Evolutionary conservation across 2,329 filamentous ascomycete species (phyloP).

Genomic region (Arthrinium phaeospermum): DNA sequence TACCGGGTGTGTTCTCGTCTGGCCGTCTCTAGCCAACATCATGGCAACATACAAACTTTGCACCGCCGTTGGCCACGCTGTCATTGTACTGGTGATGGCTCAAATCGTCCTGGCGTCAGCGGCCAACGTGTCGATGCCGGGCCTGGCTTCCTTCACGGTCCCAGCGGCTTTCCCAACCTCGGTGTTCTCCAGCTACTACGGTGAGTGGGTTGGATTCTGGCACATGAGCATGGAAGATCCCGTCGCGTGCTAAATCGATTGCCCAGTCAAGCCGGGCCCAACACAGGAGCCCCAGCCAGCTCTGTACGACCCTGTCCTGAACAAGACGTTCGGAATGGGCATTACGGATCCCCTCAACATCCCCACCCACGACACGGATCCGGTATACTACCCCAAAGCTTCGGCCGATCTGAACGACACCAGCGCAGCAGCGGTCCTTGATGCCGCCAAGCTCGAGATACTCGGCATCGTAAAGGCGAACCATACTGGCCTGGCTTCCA

Average conservation of each 20-base stretch:
- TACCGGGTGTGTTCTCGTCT: background rate
- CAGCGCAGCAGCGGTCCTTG: constrained; percentile 47
- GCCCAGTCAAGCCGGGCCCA: constrained; percentile 36
- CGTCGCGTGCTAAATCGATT: background rate
- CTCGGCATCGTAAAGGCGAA: constrained; percentile 47
- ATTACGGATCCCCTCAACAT: constrained; percentile 60
- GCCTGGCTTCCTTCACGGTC: constrained; percentile 45
- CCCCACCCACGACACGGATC: constrained; percentile 53
- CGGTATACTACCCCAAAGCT: constrained; percentile 54
- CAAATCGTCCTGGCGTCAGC: constrained; percentile 13
- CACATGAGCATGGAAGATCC: background rate
- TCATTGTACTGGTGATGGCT: background rate
- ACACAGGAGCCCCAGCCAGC: constrained; percentile 43
- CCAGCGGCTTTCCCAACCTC: constrained; percentile 56
- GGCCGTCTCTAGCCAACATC: background rate
- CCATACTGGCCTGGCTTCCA: constrained; percentile 41
- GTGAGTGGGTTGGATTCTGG: constrained; percentile 31
- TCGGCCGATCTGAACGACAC: constrained; percentile 49
- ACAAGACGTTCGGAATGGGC: constrained; percentile 59
- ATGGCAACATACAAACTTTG: background rate
- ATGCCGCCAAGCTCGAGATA: constrained; percentile 50
- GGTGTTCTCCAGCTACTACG: constrained; percentile 56
- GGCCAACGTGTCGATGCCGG: constrained; percentile 35
- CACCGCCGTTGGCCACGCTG: background rate
- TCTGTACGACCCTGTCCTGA: constrained; percentile 58